Base-by-base conservation (phyloP, 768 basidiomycete species). In the Sarcodon aspratus region DNA sequence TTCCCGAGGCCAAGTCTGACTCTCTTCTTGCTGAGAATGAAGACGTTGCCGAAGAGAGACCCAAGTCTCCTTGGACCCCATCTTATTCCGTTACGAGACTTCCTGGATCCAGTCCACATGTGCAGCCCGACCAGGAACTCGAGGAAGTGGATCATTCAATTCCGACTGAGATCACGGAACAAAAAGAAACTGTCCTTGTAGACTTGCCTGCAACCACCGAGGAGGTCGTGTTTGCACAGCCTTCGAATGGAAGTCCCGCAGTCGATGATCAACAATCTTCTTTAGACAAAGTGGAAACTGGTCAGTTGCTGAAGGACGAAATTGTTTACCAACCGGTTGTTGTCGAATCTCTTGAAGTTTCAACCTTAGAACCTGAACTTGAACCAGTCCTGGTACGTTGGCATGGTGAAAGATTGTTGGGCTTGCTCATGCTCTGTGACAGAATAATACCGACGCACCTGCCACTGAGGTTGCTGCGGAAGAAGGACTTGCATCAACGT, bases 71-170 rank as follows among this genome's bases (percentile, higher is more conserved):
- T 5, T 68, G 66, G 66, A 66, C 67, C 9, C 66, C 66, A 6
- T 69, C 68, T 11, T 69, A 69, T 48, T 61, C 65, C 8, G 67
- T 68, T 9, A 64, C 63, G 11, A 66, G 67, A 54, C 67, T 66
- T n/a, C 54, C 59, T 38, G 51, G 54, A 35, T 55, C 57, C 9
- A 15, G 17, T 9, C 31, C 33, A 10, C 48, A 55, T 32, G 45
- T 48, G 34, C 48, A 44, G n/a, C 21, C 45, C 32, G 37, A 17
- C 11, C 45, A 21, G 17, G 50, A 43, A 38, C 38, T 34, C 48
- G 44, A 33, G 13, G 17, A 12, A 38, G 47, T 7, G 53, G 35
- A 10, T 6, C 17, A 36, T n/a, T n/a, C 10, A 44, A 27, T 34
- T 11, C 7, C 32, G 33, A 48, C 7, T 7, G 45, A 32, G 18